Base-by-base conservation (phyloP, 1,284 basidiomycete genomes). In the Apiotrichum akiyoshidainum region DNA sequence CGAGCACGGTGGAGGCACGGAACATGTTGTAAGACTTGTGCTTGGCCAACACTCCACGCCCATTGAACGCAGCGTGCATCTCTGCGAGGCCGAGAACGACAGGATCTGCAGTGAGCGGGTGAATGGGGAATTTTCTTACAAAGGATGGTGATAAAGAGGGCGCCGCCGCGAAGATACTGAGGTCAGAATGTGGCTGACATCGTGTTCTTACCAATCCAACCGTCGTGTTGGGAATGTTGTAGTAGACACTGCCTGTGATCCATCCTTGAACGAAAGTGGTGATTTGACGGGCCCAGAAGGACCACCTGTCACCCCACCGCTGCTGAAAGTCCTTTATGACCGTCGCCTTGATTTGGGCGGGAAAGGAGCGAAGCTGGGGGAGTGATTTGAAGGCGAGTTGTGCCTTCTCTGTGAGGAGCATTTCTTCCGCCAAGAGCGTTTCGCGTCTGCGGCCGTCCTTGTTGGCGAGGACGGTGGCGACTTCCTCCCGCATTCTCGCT, bases 191-290 rank as follows among this genome's bases (percentile, higher is more conserved):
- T n/a, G 89, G 84, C 17, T 87, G 86, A n/a, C 8, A 14, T 22
- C 2, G 3, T 21, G 5, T 19, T 2, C 44, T 45, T n/a, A 39
- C 48, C 6, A 85, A 88, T 13, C 85, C 86, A 0, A 78, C 72
- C 0, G 90, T 89, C 6, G 79, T 74, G 19, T 85, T 79, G 0
- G 84, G 80, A 51, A 87, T 78, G 8, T 83, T 80, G 60, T 87
- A 80, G 80, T 90, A 94, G 34, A 88, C 83, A 1, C 86, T 88
- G 10, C 90, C 90, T 57, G 87, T 50, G 85, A 69, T 64, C 19
- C 68, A 62, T 11, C 70, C 67, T 46, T 67, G 68, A 31, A 72
- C 63, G 37, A 74, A 47, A 1, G 69, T 70, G 9, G 70, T 70
- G 13, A 52, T 66, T 51, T 71, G 71, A 48, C 72, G 72, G 41